Evolutionary conservation across 768 basidiomycete genomes (phyloP).

Genomic region (Suillus clintonianus): DNA sequence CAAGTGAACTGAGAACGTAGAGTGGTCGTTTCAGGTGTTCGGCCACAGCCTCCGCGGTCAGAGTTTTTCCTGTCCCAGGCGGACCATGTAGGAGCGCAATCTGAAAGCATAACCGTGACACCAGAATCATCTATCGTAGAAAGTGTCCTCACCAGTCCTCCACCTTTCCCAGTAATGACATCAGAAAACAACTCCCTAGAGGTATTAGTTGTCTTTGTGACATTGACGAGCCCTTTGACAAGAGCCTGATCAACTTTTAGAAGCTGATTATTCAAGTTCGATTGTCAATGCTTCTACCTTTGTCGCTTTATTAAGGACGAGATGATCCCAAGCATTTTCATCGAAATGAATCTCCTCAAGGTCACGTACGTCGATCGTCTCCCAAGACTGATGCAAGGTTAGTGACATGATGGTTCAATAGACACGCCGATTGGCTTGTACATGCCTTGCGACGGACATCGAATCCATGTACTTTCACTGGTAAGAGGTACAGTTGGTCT

Average conservation of each 20-base stretch:
- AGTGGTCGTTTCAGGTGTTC: slow-evolving; percentile 55
- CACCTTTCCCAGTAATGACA: slow-evolving; percentile 66
- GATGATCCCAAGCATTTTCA: slow-evolving; percentile 55
- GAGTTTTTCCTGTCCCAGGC: slow-evolving; percentile 48
- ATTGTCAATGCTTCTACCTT: slow-evolving; percentile 34
- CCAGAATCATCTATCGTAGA: background rate
- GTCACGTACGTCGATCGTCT: slow-evolving; percentile 54
- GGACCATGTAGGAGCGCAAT: slow-evolving; percentile 28
- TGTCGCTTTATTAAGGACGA: slow-evolving; percentile 55
- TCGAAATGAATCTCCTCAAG: slow-evolving; percentile 58
- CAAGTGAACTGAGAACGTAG: slow-evolving; percentile 56
- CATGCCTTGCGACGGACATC: slow-evolving; percentile 54
- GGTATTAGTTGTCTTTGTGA: slow-evolving; percentile 22
- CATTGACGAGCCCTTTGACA: slow-evolving; percentile 27
- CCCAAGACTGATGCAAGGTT: slow-evolving; percentile 41
- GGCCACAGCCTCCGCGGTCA: slow-evolving; percentile 60
- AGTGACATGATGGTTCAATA: background rate
- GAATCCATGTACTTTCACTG: slow-evolving; percentile 63
- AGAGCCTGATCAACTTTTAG: slow-evolving; percentile 38
- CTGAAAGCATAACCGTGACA: slow-evolving; percentile 6
- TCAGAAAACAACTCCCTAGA: slow-evolving; percentile 35
- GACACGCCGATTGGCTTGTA: background rate
- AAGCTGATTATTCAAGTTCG: background rate
- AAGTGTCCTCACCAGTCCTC: slow-evolving; percentile 57
- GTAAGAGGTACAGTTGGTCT: slow-evolving; percentile 55